Percentiles rank a stretch among this genome's conserved stretches.
Evolutionary conservation across 2,329 filamentous ascomycete genomes (phyloP).

Genomic region (Fusarium veterinarium): DNA sequence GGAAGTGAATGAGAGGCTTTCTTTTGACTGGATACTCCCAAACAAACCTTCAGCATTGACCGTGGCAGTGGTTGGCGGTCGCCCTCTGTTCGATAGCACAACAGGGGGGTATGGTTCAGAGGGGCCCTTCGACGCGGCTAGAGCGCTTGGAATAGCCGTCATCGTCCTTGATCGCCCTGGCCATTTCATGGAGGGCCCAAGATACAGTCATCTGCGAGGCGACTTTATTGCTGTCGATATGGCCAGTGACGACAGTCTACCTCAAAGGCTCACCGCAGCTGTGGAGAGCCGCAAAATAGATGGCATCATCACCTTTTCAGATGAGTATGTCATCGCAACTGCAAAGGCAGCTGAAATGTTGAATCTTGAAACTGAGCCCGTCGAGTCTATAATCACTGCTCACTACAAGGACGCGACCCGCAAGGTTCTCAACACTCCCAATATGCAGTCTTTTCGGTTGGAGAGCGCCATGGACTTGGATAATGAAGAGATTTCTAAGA

Average conservation of each 20-base stretch:
- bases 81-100: neutral
- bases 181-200: neutral
- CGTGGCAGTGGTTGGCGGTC: neutral
- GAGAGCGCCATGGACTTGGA: neutral
- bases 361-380: neutral
- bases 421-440: neutral
- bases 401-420: neutral
- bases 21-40: neutral
- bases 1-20: neutral
- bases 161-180: neutral
- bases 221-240: neutral
- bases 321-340: neutral
- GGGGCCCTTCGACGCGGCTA: neutral
- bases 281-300: neutral
- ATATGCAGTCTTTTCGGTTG: neutral
- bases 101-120: neutral
- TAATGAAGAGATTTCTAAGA: neutral
- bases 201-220: neutral
- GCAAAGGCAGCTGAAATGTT: neutral
- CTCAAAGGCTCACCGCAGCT: neutral
- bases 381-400: neutral
- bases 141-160: neutral
- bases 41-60: no score
- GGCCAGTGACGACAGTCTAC: neutral
- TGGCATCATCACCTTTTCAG: neutral